Percentiles rank a stretch among this genome's conserved stretches.
phyloP scores from a whole-genome alignment of 306 rosid species.

The Sechiopsis laciniata region DNA sequence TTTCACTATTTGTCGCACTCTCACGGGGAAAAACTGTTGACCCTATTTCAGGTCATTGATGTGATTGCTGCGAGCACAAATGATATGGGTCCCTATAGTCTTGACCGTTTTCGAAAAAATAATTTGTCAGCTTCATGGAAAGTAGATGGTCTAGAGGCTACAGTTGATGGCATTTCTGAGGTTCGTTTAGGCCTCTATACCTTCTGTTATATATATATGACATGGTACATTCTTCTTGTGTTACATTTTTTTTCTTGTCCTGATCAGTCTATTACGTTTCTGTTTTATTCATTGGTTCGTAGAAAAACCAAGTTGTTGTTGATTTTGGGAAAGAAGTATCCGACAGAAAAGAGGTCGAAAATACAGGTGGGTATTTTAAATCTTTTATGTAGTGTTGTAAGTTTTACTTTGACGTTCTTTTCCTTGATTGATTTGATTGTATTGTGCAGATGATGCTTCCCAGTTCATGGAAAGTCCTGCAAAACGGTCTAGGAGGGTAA shows the following conservation, averaged over 20 bases:
- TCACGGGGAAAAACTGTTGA: constrained; percentile 26
- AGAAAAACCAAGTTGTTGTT: constrained; percentile 36
- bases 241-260: background rate
- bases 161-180: constrained; percentile 38
- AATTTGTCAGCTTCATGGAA: constrained; percentile 78
- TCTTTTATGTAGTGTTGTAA: constrained; percentile 5
- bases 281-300: constrained; percentile 17
- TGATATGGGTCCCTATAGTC: constrained; percentile 80
- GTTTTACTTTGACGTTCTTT: constrained; percentile 18
- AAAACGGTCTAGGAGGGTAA: constrained; percentile 68
- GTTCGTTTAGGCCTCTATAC: constrained; percentile 35
- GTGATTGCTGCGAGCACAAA: constrained; percentile 60
- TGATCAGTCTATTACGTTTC: background rate
- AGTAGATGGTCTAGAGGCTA: constrained; percentile 40
- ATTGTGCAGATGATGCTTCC: constrained; percentile 42
- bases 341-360: constrained; percentile 30
- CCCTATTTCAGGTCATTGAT: constrained; percentile 65
- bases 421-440: constrained; percentile 25
- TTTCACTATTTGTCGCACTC: constrained; percentile 3
- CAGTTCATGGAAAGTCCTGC: constrained; percentile 40
- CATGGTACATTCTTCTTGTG: background rate
- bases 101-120: constrained; percentile 64
- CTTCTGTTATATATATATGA: background rate
- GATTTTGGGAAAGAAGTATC: constrained; percentile 46
- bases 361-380: constrained; percentile 41